Evolutionary conservation across 441 rosid species (phyloP).

Genomic region (Erodium chrysanthum): DNA sequence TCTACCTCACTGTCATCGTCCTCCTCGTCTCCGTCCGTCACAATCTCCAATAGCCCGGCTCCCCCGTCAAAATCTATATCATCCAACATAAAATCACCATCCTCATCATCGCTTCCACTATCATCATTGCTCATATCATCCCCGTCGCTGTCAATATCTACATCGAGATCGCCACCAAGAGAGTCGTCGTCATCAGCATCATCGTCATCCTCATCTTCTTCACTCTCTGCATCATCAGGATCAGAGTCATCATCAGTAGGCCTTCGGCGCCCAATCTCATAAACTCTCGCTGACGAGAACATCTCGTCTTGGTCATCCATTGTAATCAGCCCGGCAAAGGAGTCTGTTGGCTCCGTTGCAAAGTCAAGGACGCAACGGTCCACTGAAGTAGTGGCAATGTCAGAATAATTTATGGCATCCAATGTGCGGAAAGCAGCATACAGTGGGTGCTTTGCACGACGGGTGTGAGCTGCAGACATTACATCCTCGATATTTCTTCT

Average conservation of each 20-base stretch:
- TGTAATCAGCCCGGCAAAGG: constrained; percentile 78
- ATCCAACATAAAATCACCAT: constrained; percentile 49
- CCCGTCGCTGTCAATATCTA: constrained; percentile 10
- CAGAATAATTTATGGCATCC: constrained; percentile 89
- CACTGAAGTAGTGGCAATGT: constrained; percentile 79
- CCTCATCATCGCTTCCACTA: constrained; percentile 34
- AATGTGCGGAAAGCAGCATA: constrained; percentile 86
- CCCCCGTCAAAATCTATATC: constrained; percentile 52
- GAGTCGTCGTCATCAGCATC: constrained; percentile 50
- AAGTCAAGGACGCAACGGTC: constrained; percentile 97
- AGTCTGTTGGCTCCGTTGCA: constrained; percentile 85
- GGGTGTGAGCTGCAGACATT: constrained; percentile 77
- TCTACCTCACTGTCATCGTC: constrained; percentile 46
- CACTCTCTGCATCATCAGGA: constrained; percentile 91
- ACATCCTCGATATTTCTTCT: constrained; percentile 92
- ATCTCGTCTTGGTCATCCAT: constrained; percentile 95
- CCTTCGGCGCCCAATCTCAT: constrained; percentile 87
- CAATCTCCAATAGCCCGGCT: constrained; percentile 53
- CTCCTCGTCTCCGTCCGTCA: constrained; percentile 53
- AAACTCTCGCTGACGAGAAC: constrained; percentile 86
- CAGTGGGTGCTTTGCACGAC: constrained; percentile 79
- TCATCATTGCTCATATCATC: constrained; percentile 43
- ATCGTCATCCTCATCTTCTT: constrained; percentile 82
- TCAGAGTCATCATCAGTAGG: constrained; percentile 97
- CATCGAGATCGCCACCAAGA: constrained; percentile 54